Conservation (phyloP, 2,329 filamentous ascomycete genomes). For the Cryphonectria naterciae region DNA sequence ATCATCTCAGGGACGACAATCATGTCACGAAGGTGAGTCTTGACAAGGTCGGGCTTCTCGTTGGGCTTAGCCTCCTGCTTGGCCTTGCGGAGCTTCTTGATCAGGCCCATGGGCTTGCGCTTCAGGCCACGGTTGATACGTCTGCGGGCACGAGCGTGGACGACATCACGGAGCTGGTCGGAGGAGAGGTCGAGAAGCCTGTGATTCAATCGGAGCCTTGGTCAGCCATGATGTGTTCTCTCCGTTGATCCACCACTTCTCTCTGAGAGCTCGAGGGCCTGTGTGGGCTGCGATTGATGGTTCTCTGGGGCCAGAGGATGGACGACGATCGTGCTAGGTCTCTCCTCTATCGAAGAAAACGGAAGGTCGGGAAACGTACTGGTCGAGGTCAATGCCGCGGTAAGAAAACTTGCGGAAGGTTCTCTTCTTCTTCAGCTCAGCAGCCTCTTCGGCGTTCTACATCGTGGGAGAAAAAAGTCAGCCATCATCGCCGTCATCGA, state of each 20-base stretch:
- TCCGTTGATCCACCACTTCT: background rate
- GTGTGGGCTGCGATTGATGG: background rate
- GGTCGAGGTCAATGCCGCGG: slow-evolving; percentile 98
- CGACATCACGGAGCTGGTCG: slow-evolving; percentile 98
- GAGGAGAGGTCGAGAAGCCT: slow-evolving; percentile 98
- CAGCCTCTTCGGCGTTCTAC: slow-evolving; percentile 96
- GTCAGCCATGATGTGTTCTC: slow-evolving; percentile 20
- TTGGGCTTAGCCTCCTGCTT: slow-evolving; percentile 99
- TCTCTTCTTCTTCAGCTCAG: slow-evolving; percentile 99
- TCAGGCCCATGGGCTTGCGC: slow-evolving; percentile 99
- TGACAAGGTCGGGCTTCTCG: slow-evolving; percentile 99
- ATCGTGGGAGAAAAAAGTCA: slow-evolving; percentile 23
- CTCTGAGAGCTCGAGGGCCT: slow-evolving; percentile 32
- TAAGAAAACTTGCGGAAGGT: slow-evolving; percentile 99
- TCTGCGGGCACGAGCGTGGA: slow-evolving; percentile 97
- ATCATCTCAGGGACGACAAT: slow-evolving; percentile 99
- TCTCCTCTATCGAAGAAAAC: background rate
- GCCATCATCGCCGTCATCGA: slow-evolving; percentile 26
- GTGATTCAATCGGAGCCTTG: slow-evolving; percentile 31
- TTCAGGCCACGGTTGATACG: slow-evolving; percentile 99
- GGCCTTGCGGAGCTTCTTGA: slow-evolving; percentile 99
- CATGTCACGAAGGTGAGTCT: slow-evolving; percentile 99
- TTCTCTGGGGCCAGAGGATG: background rate
- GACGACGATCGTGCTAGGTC: slow-evolving; percentile 9
- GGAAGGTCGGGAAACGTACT: slow-evolving; percentile 65